Evolutionary conservation across 768 basidiomycete genomes (phyloP).

Genomic region (Obba rivulosa): DNA sequence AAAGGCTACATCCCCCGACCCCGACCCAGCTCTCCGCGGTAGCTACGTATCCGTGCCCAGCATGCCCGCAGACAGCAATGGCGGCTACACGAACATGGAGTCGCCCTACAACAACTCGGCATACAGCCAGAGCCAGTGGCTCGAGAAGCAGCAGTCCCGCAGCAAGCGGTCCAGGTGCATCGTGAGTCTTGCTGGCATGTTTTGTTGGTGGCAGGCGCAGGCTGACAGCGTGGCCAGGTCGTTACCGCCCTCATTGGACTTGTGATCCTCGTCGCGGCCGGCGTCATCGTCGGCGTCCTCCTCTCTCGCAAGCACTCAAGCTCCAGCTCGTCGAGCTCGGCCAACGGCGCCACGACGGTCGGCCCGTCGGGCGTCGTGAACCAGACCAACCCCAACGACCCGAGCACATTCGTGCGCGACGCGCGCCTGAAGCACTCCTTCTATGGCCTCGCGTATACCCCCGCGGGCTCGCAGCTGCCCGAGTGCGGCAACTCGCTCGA

Average conservation of each 20-base stretch:
- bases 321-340: conserved; percentile 18
- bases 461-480: conserved; percentile 65
- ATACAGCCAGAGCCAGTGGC: conserved; percentile 34
- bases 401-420: conserved; percentile 73
- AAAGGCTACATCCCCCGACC: conserved; percentile 12
- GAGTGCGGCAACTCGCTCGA: conserved; percentile 52
- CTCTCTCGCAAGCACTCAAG: conserved; percentile 49
- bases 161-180: conserved; percentile 43
- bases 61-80: conserved; percentile 7
- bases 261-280: conserved; percentile 48
- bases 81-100: conserved; percentile 29
- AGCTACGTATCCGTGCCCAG: conserved; percentile 1
- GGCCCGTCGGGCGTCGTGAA: conserved; percentile 18
- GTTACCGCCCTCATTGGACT: conserved; percentile 43
- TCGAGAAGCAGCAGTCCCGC: conserved; percentile 30
- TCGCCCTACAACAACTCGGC: conserved; percentile 17
- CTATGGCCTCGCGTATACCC: conserved; percentile 87
- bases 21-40: conserved; percentile 16
- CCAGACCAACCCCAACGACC: conserved; percentile 57
- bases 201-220: too few relatives aligned
- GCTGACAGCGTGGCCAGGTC: conserved; percentile 33
- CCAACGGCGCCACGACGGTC: conserved; percentile 13
- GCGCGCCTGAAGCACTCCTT: conserved; percentile 64
- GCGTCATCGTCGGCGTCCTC: conserved; percentile 58
- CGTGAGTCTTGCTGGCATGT: conserved; percentile 33